Percentiles rank a stretch among this genome's conserved stretches.
phyloP scores from a whole-genome alignment of 2,329 filamentous ascomycete species.

The Rhynchosporium graminicola region DNA sequence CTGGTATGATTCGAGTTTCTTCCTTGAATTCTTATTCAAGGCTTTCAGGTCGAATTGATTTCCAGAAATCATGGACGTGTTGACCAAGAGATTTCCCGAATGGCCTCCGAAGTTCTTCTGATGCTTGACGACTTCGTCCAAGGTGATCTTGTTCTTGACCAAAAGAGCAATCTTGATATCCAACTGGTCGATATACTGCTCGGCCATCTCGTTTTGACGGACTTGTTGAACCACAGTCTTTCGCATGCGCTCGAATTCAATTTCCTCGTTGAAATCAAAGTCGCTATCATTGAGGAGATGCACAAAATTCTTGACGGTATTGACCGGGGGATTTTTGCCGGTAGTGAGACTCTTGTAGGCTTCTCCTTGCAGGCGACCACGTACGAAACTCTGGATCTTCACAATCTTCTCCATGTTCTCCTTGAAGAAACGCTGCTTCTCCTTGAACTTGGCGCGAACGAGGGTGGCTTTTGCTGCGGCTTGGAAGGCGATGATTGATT shows the following conservation, averaged over 20 bases:
- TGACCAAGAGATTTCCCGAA: conserved; percentile 80
- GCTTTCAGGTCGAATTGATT: conserved; percentile 97
- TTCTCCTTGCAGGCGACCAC: conserved; percentile 92
- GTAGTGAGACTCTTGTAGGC: conserved; percentile 96
- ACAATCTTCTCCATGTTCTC: conserved; percentile 99
- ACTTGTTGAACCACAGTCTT: conserved; percentile 98
- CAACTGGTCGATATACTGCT: conserved; percentile 97
- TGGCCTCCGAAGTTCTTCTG: conserved; percentile 95
- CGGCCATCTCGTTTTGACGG: conserved; percentile 92
- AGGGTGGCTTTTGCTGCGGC: conserved; percentile 71
- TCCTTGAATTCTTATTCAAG: conserved; percentile 92
- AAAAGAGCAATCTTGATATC: conserved; percentile 98
- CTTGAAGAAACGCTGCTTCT: conserved; percentile 86
- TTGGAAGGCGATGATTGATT: conserved; percentile 73
- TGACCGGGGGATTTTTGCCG: conserved; percentile 94
- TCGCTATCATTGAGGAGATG: conserved; percentile 97
- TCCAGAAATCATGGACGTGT: conserved; percentile 81
- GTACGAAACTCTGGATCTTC: conserved; percentile 96
- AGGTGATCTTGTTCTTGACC: conserved; percentile 98
- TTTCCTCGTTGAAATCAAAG: conserved; percentile 98
- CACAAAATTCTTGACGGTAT: conserved; percentile 96
- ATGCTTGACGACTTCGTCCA: conserved; percentile 96
- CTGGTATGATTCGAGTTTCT: conserved; percentile 95
- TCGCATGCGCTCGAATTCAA: conserved; percentile 91
- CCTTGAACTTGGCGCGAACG: conserved; percentile 72